Conservation (phyloP, 2,329 filamentous ascomycete genomes). For the Colletotrichum higginsianum region DNA sequence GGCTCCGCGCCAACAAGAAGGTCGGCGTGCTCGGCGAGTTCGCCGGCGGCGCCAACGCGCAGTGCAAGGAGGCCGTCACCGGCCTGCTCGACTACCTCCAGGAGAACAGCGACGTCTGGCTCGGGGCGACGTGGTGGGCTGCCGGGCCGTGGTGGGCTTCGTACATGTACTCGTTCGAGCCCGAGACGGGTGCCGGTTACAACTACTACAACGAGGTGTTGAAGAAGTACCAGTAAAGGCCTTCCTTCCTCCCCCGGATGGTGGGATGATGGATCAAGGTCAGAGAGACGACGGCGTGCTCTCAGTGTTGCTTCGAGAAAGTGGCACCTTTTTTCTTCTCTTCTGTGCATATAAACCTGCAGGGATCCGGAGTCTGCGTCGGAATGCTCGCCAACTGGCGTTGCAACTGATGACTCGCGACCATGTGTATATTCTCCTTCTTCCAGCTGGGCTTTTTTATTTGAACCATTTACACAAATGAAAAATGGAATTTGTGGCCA, state of each 20-base stretch:
- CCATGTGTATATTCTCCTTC: background rate
- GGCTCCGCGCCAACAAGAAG: slow-evolving; percentile 65
- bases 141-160: slow-evolving; percentile 67
- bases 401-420: background rate
- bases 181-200: slow-evolving; percentile 54
- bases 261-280: background rate
- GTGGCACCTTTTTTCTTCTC: background rate
- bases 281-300: background rate
- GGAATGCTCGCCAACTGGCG: background rate
- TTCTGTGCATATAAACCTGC: background rate
- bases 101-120: slow-evolving; percentile 67
- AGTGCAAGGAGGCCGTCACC: slow-evolving; percentile 63
- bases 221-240: slow-evolving; percentile 37
- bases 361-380: background rate
- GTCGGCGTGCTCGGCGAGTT: slow-evolving; percentile 65
- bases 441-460: background rate
- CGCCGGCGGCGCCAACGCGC: slow-evolving; percentile 61
- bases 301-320: background rate
- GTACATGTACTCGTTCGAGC: slow-evolving; percentile 58
- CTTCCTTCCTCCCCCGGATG: background rate
- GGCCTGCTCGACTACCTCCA: slow-evolving; percentile 63
- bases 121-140: slow-evolving; percentile 61
- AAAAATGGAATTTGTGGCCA: too few relatives aligned
- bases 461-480: background rate
- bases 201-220: slow-evolving; percentile 42